phyloP scores from a whole-genome alignment of 2,329 filamentous ascomycete genomes.

The Ilyonectria destructans region DNA sequence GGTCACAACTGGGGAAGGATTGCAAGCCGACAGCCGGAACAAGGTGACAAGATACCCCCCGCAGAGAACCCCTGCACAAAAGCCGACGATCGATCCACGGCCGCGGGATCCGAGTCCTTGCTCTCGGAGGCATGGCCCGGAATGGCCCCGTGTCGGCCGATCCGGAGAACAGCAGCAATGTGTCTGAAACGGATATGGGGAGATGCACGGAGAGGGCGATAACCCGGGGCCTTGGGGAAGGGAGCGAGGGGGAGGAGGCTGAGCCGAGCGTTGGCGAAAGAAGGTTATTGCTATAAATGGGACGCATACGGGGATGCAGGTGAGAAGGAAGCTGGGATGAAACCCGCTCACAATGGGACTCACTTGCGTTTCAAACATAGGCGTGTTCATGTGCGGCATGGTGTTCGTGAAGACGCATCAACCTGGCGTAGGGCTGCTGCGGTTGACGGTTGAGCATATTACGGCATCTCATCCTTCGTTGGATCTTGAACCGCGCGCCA shows the following conservation, averaged over 20 bases:
- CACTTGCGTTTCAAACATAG: conserved; percentile 11
- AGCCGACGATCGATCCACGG: conserved; percentile 19
- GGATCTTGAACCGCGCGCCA: conserved; percentile 25
- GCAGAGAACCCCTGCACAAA: conserved; percentile 12
- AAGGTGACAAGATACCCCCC: conserved; percentile 8
- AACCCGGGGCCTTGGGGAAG: neutral
- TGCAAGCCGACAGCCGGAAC: conserved; percentile 8
- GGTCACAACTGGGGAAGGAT: conserved; percentile 2
- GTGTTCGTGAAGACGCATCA: neutral
- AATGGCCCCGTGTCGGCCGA: conserved; percentile 15
- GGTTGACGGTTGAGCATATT: neutral
- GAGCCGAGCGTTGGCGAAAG: neutral
- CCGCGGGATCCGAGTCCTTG: neutral
- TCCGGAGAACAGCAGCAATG: conserved; percentile 14
- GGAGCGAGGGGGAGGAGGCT: neutral
- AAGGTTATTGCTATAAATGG: conserved; percentile 4
- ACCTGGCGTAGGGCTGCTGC: conserved; percentile 6
- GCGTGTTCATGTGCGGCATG: neutral
- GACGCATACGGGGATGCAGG: neutral
- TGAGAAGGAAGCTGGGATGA: conserved; percentile 21
- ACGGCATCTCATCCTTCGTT: neutral
- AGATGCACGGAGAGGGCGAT: neutral
- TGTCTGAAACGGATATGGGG: conserved; percentile 24
- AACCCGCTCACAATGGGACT: conserved; percentile 8
- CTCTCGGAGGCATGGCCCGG: neutral